phyloP scores from a whole-genome alignment of 2,329 filamentous ascomycete genomes.

The Neophaeococcomyces mojaviensis region DNA sequence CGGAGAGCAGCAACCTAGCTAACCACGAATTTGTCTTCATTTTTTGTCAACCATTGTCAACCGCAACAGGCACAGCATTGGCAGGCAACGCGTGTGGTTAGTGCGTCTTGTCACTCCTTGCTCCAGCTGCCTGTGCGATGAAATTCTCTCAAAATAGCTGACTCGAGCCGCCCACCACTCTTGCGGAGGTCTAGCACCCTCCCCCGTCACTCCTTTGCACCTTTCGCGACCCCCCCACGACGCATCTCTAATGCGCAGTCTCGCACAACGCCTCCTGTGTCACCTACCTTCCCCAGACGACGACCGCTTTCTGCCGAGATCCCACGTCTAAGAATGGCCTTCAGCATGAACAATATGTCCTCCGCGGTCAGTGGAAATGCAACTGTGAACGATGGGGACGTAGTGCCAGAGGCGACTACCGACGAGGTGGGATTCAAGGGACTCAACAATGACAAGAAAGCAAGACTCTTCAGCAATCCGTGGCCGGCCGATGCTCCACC shows the following conservation, averaged over 20 bases:
- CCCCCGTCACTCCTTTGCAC: conserved; percentile 37
- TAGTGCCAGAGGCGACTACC: conserved; percentile 71
- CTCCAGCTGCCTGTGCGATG: neutral
- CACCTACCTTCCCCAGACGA: conserved; percentile 23
- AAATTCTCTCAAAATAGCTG: conserved; percentile 35
- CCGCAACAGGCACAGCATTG: too few species aligned
- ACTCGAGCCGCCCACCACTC: conserved; percentile 34
- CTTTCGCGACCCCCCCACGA: conserved; percentile 26
- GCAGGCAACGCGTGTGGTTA: too few species aligned
- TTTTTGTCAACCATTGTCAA: too few species aligned
- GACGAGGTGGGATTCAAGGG: conserved; percentile 80
- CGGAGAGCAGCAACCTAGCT: too few species aligned
- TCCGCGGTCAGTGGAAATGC: conserved; percentile 37
- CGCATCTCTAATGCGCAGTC: conserved; percentile 34
- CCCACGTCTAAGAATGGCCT: conserved; percentile 49
- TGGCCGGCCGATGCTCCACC: conserved; percentile 68
- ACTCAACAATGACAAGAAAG: conserved; percentile 66
- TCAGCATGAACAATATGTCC: conserved; percentile 50
- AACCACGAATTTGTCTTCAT: too few species aligned
- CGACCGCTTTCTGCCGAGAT: conserved; percentile 33
- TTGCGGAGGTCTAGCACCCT: conserved; percentile 36
- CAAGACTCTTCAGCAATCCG: conserved; percentile 67
- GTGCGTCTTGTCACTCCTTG: too few species aligned
- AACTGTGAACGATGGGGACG: conserved; percentile 47
- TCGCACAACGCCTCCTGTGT: conserved; percentile 12